A percentile compares a stretch with the other conserved stretches of the same genome.
Conservation (phyloP, 2,329 filamentous ascomycete species). For the Lecanosticta acicola region DNA sequence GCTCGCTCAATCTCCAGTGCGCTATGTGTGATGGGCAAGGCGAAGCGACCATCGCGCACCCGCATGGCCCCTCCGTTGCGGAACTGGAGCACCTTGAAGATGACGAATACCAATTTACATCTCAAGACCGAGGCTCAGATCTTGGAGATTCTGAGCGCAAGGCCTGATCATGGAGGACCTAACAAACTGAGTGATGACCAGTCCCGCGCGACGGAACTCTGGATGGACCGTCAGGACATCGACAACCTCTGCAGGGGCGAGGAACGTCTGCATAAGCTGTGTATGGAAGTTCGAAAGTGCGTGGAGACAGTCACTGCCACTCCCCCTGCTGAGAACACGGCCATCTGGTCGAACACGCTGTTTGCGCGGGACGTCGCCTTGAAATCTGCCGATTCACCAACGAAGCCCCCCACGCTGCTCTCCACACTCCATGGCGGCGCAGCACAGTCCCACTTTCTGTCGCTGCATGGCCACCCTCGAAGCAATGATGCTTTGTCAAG, state of each 20-base stretch:
- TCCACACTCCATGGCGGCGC: slow-evolving; percentile 10
- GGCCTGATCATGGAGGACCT: slow-evolving; percentile 76
- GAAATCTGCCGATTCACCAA: slow-evolving; percentile 3
- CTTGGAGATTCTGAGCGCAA: slow-evolving; percentile 78
- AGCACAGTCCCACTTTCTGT: slow-evolving; percentile 15
- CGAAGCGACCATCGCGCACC: slow-evolving; percentile 38
- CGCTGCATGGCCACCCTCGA: slow-evolving; percentile 18
- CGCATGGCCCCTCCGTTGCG: slow-evolving; percentile 37
- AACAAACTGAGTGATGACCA: slow-evolving; percentile 97
- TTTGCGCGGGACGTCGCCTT: slow-evolving; percentile 59
- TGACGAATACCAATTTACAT: slow-evolving; percentile 55
- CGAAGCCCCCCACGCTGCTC: slow-evolving; percentile 7
- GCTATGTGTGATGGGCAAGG: slow-evolving; percentile 79
- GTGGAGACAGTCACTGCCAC: slow-evolving; percentile 77
- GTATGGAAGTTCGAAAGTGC: slow-evolving; percentile 80
- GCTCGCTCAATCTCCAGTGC: slow-evolving; percentile 80
- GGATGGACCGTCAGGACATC: slow-evolving; percentile 74
- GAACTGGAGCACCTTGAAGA: slow-evolving; percentile 40
- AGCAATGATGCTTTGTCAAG: slow-evolving; percentile 25
- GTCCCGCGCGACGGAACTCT: slow-evolving; percentile 73
- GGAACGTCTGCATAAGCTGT: slow-evolving; percentile 90
- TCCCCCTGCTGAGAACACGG: slow-evolving; percentile 65
- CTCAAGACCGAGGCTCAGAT: slow-evolving; percentile 78
- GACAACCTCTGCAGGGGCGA: slow-evolving; percentile 94
- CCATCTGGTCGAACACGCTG: slow-evolving; percentile 87